phyloP scores from a whole-genome alignment of 495 filamentous ascomycete genomes.

The Penicillium verhagenii region DNA sequence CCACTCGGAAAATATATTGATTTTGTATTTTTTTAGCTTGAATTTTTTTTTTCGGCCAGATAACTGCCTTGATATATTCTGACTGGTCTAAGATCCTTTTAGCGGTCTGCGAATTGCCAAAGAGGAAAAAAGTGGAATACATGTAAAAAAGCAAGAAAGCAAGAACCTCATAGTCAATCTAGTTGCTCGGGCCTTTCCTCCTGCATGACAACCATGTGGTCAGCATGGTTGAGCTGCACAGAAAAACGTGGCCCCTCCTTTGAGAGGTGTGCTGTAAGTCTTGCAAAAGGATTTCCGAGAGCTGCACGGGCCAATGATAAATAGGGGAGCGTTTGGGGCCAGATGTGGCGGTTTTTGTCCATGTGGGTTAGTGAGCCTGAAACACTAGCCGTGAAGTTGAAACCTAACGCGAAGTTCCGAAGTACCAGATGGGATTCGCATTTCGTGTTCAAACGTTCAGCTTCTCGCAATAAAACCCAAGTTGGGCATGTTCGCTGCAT shows the following conservation, averaged over 20 bases:
- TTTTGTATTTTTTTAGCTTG: background rate
- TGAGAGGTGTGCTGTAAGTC: background rate
- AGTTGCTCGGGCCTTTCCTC: conserved; percentile 1
- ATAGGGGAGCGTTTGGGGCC: background rate
- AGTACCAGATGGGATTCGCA: background rate
- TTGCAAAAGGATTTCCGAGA: background rate
- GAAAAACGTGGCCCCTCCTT: background rate
- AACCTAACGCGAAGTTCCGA: background rate
- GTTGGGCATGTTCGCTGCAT: background rate
- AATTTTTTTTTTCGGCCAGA: background rate
- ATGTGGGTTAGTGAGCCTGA: background rate
- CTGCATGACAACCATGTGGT: conserved; percentile 4
- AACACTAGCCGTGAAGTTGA: background rate
- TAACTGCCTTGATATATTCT: background rate
- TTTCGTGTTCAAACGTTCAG: background rate
- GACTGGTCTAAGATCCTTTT: background rate
- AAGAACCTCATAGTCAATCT: background rate
- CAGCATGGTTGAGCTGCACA: conserved; percentile 1
- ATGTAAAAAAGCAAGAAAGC: background rate
- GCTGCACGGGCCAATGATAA: background rate
- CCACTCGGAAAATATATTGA: no score
- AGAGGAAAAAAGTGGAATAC: background rate
- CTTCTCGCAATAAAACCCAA: background rate
- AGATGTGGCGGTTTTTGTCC: background rate
- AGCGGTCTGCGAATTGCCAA: conserved; percentile 1